Percentiles rank a stretch among this genome's conserved stretches.
Evolutionary conservation across 441 rosid genomes (phyloP).

Genomic region (Aquilaria agallochum): DNA sequence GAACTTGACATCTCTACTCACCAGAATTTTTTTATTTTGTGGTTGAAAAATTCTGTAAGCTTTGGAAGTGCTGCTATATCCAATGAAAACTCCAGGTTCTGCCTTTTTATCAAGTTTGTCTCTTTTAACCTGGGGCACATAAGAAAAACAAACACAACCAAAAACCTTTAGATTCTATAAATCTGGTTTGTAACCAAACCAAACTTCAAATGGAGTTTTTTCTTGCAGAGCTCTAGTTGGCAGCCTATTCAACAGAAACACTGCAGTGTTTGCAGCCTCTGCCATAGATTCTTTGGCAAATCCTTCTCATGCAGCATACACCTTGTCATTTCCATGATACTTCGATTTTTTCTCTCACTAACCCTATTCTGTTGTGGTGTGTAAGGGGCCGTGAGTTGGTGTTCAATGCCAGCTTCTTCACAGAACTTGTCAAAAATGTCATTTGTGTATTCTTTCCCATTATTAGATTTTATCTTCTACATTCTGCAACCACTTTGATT

Average conservation of each 20-base stretch:
- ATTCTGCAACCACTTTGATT: background rate
- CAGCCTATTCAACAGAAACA: background rate
- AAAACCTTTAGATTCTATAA: background rate
- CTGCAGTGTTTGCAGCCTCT: background rate
- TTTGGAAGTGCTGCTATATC: too few relatives aligned
- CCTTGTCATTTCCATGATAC: background rate
- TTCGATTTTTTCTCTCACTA: background rate
- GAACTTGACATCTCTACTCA: background rate
- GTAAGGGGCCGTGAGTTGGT: background rate
- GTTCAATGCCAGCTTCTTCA: background rate
- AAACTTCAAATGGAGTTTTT: background rate
- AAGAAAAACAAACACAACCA: background rate
- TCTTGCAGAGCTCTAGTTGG: background rate
- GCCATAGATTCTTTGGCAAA: background rate
- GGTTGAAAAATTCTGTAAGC: background rate
- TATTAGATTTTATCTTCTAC: background rate
- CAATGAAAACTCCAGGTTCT: background rate
- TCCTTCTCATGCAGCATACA: background rate
- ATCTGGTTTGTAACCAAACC: background rate
- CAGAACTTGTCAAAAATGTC: background rate
- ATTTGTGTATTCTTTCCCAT: background rate
- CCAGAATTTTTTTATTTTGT: background rate
- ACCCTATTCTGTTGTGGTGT: background rate
- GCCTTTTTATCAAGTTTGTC: background rate
- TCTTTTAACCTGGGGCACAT: background rate